Evolutionary conservation across 2,329 filamentous ascomycete genomes (phyloP).

Genomic region (Hymenoscyphus albidus): DNA sequence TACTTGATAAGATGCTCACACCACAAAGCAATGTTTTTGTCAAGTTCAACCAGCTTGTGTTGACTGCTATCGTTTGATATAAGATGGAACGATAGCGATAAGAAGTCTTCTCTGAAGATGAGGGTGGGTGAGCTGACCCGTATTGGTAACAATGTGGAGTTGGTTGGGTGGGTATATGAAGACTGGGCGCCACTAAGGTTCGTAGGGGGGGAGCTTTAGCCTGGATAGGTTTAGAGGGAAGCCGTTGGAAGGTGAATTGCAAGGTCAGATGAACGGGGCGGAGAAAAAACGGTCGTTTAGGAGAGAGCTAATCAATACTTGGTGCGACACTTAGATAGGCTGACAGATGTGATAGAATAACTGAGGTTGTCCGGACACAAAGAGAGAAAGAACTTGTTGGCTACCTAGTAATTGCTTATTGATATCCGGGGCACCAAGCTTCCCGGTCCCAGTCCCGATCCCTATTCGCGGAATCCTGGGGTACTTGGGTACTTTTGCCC

Average conservation of each 20-base stretch:
- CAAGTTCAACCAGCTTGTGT: background rate
- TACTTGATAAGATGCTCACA: background rate
- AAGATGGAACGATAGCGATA: constrained; percentile 16
- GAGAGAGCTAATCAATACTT: background rate
- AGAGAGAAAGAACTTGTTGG: background rate
- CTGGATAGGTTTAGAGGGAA: background rate
- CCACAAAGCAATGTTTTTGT: background rate
- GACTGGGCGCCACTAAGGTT: background rate
- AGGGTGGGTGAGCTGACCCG: background rate
- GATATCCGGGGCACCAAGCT: background rate
- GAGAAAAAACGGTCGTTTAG: background rate
- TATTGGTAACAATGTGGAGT: background rate
- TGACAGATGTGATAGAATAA: background rate
- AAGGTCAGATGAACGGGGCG: background rate
- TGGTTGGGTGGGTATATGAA: background rate
- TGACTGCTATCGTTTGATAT: background rate
- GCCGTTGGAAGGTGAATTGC: background rate
- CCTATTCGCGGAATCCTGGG: background rate
- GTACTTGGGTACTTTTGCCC: background rate
- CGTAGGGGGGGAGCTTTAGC: background rate
- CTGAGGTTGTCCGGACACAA: background rate
- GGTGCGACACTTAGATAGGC: background rate
- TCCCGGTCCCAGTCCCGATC: background rate
- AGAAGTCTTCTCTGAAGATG: constrained; percentile 7
- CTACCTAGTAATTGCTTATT: background rate